Percentiles rank a stretch among this genome's conserved stretches.
phyloP scores from a whole-genome alignment of 345 rosid genomes.

The Eutrema yunnanense region DNA sequence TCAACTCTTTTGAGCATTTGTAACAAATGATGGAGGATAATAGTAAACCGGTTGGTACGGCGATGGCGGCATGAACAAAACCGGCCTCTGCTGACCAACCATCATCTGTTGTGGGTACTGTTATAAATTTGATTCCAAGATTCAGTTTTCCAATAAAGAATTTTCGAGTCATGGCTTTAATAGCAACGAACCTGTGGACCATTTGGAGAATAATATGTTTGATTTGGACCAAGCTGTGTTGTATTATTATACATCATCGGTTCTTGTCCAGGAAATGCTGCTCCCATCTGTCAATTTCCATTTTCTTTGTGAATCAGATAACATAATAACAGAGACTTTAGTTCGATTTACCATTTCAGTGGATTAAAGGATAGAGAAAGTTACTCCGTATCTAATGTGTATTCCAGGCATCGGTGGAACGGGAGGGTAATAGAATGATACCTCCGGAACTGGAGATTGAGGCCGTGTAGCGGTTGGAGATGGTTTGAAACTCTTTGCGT shows the following conservation, averaged over 20 bases:
- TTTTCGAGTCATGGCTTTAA: not conserved
- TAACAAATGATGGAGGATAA: not conserved
- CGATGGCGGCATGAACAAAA: constrained; percentile 54
- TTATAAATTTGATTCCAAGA: not conserved
- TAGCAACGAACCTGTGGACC: constrained; percentile 52
- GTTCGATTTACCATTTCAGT: not conserved
- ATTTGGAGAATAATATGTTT: constrained; percentile 60
- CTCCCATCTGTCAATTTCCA: constrained; percentile 47
- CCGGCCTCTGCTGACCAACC: constrained; percentile 59
- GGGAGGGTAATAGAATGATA: constrained; percentile 61
- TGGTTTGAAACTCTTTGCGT: constrained; percentile 90
- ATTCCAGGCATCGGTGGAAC: constrained; percentile 53
- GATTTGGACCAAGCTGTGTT: constrained; percentile 24
- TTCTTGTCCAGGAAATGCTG: constrained; percentile 51
- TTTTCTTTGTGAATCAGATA: not conserved
- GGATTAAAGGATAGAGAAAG: constrained; percentile 10
- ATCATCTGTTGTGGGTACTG: constrained; percentile 55
- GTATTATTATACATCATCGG: constrained; percentile 63
- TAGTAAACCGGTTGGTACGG: constrained; percentile 59
- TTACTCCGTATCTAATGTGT: constrained; percentile 70
- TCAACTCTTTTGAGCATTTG: not conserved
- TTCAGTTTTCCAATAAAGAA: not conserved
- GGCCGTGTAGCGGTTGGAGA: constrained; percentile 67
- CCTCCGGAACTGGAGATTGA: constrained; percentile 57
- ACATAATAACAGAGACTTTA: not conserved